Evolutionary conservation across 106 monocot genomes (phyloP), one percentile per base, ranked within the genome.

Genomic region (Dioscorea alata): DNA sequence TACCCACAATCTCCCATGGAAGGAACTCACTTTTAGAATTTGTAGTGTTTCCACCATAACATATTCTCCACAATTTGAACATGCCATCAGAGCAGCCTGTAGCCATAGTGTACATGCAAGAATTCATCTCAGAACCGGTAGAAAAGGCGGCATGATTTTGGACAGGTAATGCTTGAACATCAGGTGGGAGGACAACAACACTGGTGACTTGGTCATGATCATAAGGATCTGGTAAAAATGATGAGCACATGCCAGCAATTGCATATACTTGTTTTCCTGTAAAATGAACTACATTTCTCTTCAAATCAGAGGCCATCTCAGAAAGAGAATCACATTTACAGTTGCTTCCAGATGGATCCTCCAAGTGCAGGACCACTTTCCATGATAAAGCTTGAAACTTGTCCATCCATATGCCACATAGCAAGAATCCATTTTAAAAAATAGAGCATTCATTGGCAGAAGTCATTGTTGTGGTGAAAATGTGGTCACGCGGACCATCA

Each of bases 21-120:
- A 77, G 51, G 50, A 8, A 61, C 34, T 76, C 73, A 57, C 13
- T 63, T 32, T 75, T 72, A 60, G 75, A 78, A 62, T 73, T 42
- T 71, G 19, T 35, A 61, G 33, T 1, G 17, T 54, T 75, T 64
- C 74, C 68, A 17, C 25, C 25, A 71, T 50, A 22, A 61, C 66
- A 63, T 66, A 76, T 66, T 82, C 81, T 93, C 99, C 99, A 99
- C n/a, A 99, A 72, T 77, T 80, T 89, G 31, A 93, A n/a, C 58
- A 50, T 83, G 33, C 99, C 99, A 81, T 90, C 83, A 66, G 75
- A 85, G 70, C 19, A 88, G 15, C 99, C 99, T 52, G 87, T 99
- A 69, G 79, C 83, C 60, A 99, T 85, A 52, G 87, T 76, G 76
- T 79, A 91, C 59, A 74, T 59, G 59, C 53, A 71, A 65, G 66